These are phyloP conservation scores for Rutstroemia sp. DNA, from an alignment of 2,329 filamentous ascomycete species.

Conservation along the genomic window DNA sequence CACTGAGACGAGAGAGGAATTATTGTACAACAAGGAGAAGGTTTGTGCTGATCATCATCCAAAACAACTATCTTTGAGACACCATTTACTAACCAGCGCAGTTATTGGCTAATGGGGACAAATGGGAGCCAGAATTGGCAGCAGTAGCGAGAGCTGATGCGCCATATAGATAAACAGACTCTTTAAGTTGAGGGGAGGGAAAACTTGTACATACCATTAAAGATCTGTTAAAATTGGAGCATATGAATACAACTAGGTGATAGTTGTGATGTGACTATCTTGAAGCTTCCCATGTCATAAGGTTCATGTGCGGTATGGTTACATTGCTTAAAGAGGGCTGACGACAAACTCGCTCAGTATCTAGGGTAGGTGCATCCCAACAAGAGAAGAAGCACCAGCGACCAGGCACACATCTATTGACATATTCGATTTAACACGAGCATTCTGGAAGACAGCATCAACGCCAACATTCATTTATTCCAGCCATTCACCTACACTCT, in stretches of 20 bases:
- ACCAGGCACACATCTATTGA: too few species aligned
- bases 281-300: too few species aligned
- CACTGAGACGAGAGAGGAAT: constrained; percentile 78
- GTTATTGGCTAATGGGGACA: constrained; percentile 80
- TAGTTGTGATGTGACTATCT: too few species aligned
- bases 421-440: too few species aligned
- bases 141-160: constrained; percentile 88
- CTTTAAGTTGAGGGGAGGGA: constrained; percentile 2
- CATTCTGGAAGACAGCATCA: too few species aligned
- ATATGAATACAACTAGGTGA: neutral
- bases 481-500: too few species aligned
- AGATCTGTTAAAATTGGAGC: constrained; percentile 2
- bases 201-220: constrained; percentile 7
- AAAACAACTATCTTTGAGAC: neutral
- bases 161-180: constrained; percentile 66
- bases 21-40: constrained; percentile 91
- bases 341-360: too few species aligned
- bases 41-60: constrained; percentile 37
- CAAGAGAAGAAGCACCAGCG: too few species aligned
- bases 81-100: constrained; percentile 37
- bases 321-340: too few species aligned
- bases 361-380: too few species aligned
- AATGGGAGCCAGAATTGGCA: constrained; percentile 96
- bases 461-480: too few species aligned
- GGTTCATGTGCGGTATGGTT: too few species aligned